Conservation (phyloP, 495 filamentous ascomycete genomes). For the Usnea hakonensis region DNA sequence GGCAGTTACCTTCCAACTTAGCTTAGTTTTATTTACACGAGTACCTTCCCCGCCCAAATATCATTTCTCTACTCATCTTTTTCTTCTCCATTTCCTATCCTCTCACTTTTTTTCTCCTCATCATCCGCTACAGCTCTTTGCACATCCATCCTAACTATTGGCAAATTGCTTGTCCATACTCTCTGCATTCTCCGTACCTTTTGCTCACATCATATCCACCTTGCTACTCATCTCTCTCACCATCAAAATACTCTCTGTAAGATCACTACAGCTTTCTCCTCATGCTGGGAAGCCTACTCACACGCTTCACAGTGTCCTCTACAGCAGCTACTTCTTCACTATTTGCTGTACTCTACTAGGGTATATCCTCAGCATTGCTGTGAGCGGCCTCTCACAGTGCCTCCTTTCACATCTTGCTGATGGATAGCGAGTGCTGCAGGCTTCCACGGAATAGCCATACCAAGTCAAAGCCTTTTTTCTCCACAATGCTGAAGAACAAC, state of each 20-base stretch:
- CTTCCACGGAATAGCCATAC: conserved; percentile 12
- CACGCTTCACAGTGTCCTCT: conserved; percentile 13
- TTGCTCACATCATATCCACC: conserved; percentile 33
- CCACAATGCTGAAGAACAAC: conserved; percentile 11
- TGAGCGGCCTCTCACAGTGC: conserved; percentile 1
- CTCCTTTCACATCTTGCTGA: conserved; percentile 8
- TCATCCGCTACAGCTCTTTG: conserved; percentile 40
- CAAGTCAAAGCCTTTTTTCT: conserved; percentile 10
- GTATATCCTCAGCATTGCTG: conserved; percentile 10
- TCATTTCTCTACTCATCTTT: conserved; percentile 20
- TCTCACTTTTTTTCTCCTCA: conserved; percentile 33
- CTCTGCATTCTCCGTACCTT: conserved; percentile 42
- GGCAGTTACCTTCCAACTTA: conserved; percentile 16
- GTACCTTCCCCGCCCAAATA: conserved; percentile 14
- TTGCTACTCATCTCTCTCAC: conserved; percentile 22
- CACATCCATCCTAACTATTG: conserved; percentile 44
- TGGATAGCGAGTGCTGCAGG: not conserved
- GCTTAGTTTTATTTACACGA: conserved; percentile 23
- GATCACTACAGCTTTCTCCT: conserved; percentile 1
- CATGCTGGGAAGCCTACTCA: conserved; percentile 1
- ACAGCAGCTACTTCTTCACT: conserved; percentile 12
- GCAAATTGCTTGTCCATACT: conserved; percentile 41
- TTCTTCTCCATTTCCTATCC: conserved; percentile 24
- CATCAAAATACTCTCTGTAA: conserved; percentile 13
- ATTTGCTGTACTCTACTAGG: conserved; percentile 17